A percentile compares a stretch with the other conserved stretches of the same genome.
Conservation (phyloP, 2,329 filamentous ascomycete genomes). For the Fusarium papillatum region DNA sequence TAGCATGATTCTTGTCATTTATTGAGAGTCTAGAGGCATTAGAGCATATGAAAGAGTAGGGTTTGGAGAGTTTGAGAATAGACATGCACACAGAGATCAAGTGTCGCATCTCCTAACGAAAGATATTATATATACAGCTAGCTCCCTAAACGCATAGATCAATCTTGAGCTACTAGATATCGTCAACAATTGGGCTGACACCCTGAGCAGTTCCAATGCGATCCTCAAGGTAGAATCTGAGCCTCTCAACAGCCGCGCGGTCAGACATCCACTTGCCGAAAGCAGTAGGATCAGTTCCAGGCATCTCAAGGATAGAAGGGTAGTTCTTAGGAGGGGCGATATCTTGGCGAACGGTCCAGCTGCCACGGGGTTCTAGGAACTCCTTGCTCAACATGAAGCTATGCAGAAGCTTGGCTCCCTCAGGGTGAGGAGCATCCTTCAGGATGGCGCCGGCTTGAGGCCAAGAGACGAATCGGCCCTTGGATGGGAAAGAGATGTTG, state of each 20-base stretch:
- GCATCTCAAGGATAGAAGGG: slow-evolving; percentile 14
- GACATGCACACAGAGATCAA: background rate
- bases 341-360: slow-evolving; percentile 27
- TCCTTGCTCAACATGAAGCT: slow-evolving; percentile 24
- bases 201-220: slow-evolving; percentile 14
- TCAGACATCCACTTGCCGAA: slow-evolving; percentile 24
- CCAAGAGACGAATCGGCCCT: slow-evolving; percentile 62
- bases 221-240: slow-evolving; percentile 26
- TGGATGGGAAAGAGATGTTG: slow-evolving; percentile 47
- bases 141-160: background rate
- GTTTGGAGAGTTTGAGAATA: background rate
- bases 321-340: background rate
- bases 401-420: slow-evolving; percentile 29
- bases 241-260: slow-evolving; percentile 13
- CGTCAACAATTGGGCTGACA: slow-evolving; percentile 6
- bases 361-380: background rate
- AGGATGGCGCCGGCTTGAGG: slow-evolving; percentile 49
- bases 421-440: slow-evolving; percentile 28
- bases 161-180: background rate
- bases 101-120: background rate
- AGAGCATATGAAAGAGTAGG: no score
- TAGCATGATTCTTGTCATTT: background rate
- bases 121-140: background rate
- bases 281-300: slow-evolving; percentile 18
- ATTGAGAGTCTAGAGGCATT: background rate